Percentiles rank a stretch among this genome's conserved stretches.
Evolutionary conservation across 2,329 filamentous ascomycete genomes (phyloP).

Genomic region (Lojkania enalia): DNA sequence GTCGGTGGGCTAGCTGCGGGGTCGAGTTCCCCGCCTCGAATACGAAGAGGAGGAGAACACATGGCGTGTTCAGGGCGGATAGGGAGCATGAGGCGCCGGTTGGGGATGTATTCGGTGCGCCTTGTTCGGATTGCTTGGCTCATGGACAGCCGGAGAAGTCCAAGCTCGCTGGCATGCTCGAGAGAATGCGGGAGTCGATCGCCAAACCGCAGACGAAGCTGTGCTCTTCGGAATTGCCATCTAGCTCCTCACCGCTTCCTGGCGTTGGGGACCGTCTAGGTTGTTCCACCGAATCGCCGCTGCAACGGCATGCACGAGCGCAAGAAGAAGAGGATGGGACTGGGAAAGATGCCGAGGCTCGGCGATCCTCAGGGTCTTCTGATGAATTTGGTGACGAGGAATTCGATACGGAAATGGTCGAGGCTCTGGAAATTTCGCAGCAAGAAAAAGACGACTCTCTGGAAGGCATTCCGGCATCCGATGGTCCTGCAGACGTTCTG

Average conservation of each 20-base stretch:
- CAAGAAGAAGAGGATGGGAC: conserved; percentile 10
- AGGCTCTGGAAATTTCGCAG: conserved; percentile 31
- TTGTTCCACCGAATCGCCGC: conserved; percentile 32
- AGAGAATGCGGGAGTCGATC: conserved; percentile 52
- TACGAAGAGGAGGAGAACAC: conserved; percentile 47
- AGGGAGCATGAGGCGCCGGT: conserved; percentile 25
- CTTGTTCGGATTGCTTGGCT: conserved; percentile 37
- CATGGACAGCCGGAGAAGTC: conserved; percentile 31
- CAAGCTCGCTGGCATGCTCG: conserved; percentile 42
- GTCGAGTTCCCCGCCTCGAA: conserved; percentile 51
- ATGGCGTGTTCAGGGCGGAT: conserved; percentile 36
- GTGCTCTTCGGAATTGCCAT: conserved; percentile 38
- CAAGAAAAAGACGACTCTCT: conserved; percentile 4
- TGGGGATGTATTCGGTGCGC: conserved; percentile 34
- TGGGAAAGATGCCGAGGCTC: conserved; percentile 11
- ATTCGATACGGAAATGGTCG: conserved; percentile 41
- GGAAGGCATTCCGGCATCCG: background rate
- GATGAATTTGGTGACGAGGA: conserved; percentile 43
- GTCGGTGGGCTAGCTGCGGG: conserved; percentile 56
- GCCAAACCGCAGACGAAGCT: conserved; percentile 28
- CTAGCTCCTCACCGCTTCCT: conserved; percentile 54
- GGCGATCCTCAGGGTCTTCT: conserved; percentile 27
- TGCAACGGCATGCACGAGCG: conserved; percentile 29
- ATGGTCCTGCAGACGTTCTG: background rate
- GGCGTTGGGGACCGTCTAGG: conserved; percentile 29